Base-by-base conservation (phyloP, 2,329 filamentous ascomycete genomes). In the Diaporthe vexans region DNA sequence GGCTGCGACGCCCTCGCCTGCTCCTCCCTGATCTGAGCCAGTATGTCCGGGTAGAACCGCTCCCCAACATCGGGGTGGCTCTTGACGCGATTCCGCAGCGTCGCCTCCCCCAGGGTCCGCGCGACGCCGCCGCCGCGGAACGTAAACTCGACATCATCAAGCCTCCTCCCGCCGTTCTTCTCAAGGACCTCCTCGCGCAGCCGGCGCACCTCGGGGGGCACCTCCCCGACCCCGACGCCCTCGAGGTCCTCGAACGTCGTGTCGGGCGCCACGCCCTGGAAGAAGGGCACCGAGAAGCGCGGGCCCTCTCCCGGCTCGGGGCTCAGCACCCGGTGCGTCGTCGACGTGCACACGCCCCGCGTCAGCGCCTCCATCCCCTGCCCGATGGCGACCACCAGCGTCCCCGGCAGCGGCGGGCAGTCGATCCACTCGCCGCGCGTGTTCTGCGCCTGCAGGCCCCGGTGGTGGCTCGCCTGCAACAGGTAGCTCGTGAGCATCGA, bases 311-410 rank as follows among this genome's bases (percentile, higher is more conserved):
- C 94, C 94, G 10, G 90, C 90, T 1, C 85, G 80, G 94, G 94
- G 40, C 91, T 93, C n/a, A 97, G 86, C 48, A 97, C 95, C 13
- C 94, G 89, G 83, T 97, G 95, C 54, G 94, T 97, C 3, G 95
- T 97, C 76, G 91, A 90, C 77, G 93, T 91, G 81, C 94, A 97
- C 3, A 97, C 94, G 43, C 95, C 95, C 76, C 91, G 91, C 26
- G 95, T 97, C 77, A 97, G 84, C 6, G 95, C 95, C 85, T 97
- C 95, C 79, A 97, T 88, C 0, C 94, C 95, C 83, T 97, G 95
- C 0, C 95, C 95, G 78, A 97, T 95, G 11, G 94, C 94, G 1
- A 97, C 94, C 1, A 97, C 95, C 5, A 97, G 88, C 63, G 95
- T 97, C 2, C 93, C 93, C 26, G 88, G 85, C 43, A 95, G 87